Evolutionary conservation across 2,329 filamentous ascomycete species (phyloP).

Genomic region (Fusarium solani-melongenae): DNA sequence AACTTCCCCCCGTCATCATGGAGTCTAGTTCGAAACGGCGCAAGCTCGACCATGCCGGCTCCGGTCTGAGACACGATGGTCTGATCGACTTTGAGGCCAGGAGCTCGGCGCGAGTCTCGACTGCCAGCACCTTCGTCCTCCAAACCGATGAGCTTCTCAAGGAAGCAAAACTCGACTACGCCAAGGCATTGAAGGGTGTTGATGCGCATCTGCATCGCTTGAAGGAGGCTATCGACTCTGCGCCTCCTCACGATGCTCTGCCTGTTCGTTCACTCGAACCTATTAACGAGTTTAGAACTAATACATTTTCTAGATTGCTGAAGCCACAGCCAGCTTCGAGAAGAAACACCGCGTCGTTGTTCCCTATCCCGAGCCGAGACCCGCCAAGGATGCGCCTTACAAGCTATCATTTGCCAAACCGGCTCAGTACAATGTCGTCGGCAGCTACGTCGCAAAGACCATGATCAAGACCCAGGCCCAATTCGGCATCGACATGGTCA

Average conservation of each 20-base stretch:
- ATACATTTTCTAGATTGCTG: conserved; percentile 65
- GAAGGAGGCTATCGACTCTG: conserved; percentile 64
- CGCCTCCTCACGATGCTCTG: conserved; percentile 60
- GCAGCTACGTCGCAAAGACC: conserved; percentile 84
- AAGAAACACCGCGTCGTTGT: conserved; percentile 76
- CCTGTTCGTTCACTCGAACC: conserved; percentile 56
- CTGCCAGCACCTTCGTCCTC: conserved; percentile 66
- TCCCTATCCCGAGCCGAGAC: conserved; percentile 86
- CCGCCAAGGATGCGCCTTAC: conserved; percentile 80
- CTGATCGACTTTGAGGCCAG: conserved; percentile 56
- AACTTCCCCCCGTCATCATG: conserved; percentile 48
- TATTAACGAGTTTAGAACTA: conserved; percentile 8
- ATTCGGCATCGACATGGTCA: conserved; percentile 81
- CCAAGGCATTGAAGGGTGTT: conserved; percentile 58
- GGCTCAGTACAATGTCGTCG: conserved; percentile 83
- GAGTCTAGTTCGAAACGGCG: conserved; percentile 61
- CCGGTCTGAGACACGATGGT: conserved; percentile 48
- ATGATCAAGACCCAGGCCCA: conserved; percentile 72
- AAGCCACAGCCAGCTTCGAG: conserved; percentile 75
- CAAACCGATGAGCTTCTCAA: conserved; percentile 70
- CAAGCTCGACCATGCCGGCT: conserved; percentile 57
- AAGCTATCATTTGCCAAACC: conserved; percentile 84
- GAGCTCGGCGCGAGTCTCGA: conserved; percentile 54
- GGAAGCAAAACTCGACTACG: conserved; percentile 65
- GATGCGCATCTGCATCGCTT: conserved; percentile 62